Evolutionary conservation across 2,329 filamentous ascomycete species (phyloP).

Genomic region (Calycina herbarum): DNA sequence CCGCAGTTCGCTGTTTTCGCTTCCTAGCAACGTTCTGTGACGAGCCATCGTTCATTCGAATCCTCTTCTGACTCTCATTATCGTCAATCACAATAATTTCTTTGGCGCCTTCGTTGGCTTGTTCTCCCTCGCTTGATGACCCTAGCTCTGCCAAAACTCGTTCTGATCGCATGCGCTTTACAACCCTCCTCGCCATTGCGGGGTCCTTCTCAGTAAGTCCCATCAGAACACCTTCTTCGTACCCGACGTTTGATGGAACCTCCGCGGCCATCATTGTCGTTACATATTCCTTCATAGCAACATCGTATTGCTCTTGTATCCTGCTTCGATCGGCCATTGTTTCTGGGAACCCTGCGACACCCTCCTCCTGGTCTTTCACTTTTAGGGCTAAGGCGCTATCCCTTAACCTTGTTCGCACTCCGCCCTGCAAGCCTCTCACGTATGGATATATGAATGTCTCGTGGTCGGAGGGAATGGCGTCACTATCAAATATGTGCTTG

Average conservation of each 20-base stretch:
- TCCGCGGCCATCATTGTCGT: slow-evolving; percentile 30
- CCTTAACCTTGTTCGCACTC: slow-evolving; percentile 66
- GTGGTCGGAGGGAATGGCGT: slow-evolving; percentile 68
- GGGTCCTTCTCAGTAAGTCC: slow-evolving; percentile 44
- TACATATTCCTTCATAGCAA: slow-evolving; percentile 47
- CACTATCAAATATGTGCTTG: slow-evolving; percentile 75
- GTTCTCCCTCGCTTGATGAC: slow-evolving; percentile 24
- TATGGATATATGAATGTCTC: slow-evolving; percentile 73
- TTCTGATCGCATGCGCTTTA: slow-evolving; percentile 65
- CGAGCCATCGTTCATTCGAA: slow-evolving; percentile 47
- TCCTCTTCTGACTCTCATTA: slow-evolving; percentile 41
- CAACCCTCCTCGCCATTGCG: slow-evolving; percentile 54
- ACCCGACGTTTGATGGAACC: slow-evolving; percentile 28
- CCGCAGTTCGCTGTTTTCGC: slow-evolving; percentile 46
- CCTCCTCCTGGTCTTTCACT: slow-evolving; percentile 54
- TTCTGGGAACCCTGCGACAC: slow-evolving; percentile 48
- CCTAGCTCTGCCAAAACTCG: slow-evolving; percentile 57
- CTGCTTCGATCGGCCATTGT: slow-evolving; percentile 48
- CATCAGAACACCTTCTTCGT: slow-evolving; percentile 37
- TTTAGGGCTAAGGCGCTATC: slow-evolving; percentile 65
- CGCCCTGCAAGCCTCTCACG: slow-evolving; percentile 75
- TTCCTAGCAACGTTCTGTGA: slow-evolving; percentile 47
- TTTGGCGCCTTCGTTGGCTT: slow-evolving; percentile 15
- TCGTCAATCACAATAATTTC: slow-evolving; percentile 18
- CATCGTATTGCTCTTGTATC: slow-evolving; percentile 41